Base-by-base conservation (phyloP, 208 protist genomes). In the Leishmania gerbilli region DNA sequence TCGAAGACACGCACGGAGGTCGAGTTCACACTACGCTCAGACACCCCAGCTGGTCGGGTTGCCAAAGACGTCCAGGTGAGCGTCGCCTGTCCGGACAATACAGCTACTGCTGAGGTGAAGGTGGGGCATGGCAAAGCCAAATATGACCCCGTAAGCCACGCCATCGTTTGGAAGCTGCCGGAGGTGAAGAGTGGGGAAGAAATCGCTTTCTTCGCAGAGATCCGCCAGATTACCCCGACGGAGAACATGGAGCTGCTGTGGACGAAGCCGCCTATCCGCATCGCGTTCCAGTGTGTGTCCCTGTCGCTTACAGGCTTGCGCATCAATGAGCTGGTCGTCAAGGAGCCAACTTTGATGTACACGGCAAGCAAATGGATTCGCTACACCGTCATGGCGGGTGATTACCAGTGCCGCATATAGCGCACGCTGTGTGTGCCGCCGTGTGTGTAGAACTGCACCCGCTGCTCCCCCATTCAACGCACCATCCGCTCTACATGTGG, bases 341-440 rank as follows among this genome's bases (percentile, higher is more conserved):
- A 89, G 37, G 95, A 97, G 77, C 87, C 92, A 19, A 77, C 89
- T 69, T 77, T 94, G 9, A 47, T 82, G 49, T 99, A 99, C 89
- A 86, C 91, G 40, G 88, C 99, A 6, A 91, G 98, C 75, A 99
- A 99, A 80, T 99, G 99, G 99, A 98, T 99, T 58, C 97, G 99
- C 31, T 99, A 99, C 91, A 92, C 99, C 62, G 99, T 99, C 45
- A 95, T 97, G 84, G 95, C 96, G 60, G 99, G 99, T n/a, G 91
- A 97, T 42, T 99, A 99, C 84, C 96, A 99, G 84, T 97, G 95
- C 82, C 90, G 99, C 47, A 92, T 99, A 40, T 99, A 93, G 27
- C 27, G 53, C 40, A 17, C 24, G 53, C 31, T 11, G 13, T 71
- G 71, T 40, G 75, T 47, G 37, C 42, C 67, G 40, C 37, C 67